Base-by-base conservation (phyloP, 1,284 basidiomycete species). In the Veloboletus limbatus region DNA sequence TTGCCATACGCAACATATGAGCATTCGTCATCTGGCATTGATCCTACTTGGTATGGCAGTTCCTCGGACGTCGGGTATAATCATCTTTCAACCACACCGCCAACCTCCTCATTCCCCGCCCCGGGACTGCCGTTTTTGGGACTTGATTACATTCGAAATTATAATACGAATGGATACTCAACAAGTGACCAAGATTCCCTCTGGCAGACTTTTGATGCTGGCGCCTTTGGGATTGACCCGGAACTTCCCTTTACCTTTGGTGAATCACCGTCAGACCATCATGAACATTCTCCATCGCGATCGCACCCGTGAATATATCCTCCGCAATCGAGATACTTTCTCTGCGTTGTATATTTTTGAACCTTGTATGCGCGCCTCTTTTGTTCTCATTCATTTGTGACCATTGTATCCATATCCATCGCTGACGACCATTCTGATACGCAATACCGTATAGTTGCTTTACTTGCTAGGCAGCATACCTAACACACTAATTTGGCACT, bases 81-180 rank as follows among this genome's bases (percentile, higher is more conserved):
- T 42, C 74, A 75, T 3, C 66, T 81, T 34, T 77, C 78, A 7
- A 76, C 75, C 21, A 76, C 81, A 13, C 76, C 82, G 6, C 77
- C 81, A 4, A 75, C 74, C 2, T 68, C 80, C 20, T 75, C 77
- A 4, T 88, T 88, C 60, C 73, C 78, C 51, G 78, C 79, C 6
- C 71, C 81, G 24, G 87, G 88, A 24, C 70, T 90, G 22, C 88
- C 88, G 0, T 90, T 90, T 72, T 76, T 80, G 32, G 88, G 86
- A 14, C 72, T 90, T 33, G 88, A 91, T 56, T 90, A 78, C 56
- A 82, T 90, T 55, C 79, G 84, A 52, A 89, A 86, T 57, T 88
- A 84, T 60, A 75, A 72, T 54, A 57, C 73, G 8, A 69, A 67
- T 8, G 68, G 71, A 32, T 74, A 70, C 54, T 49, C 63, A 18